Percentiles rank a stretch among this genome's conserved stretches.
phyloP scores from a whole-genome alignment of 345 rosid genomes.

The Citrus trifoliata region DNA sequence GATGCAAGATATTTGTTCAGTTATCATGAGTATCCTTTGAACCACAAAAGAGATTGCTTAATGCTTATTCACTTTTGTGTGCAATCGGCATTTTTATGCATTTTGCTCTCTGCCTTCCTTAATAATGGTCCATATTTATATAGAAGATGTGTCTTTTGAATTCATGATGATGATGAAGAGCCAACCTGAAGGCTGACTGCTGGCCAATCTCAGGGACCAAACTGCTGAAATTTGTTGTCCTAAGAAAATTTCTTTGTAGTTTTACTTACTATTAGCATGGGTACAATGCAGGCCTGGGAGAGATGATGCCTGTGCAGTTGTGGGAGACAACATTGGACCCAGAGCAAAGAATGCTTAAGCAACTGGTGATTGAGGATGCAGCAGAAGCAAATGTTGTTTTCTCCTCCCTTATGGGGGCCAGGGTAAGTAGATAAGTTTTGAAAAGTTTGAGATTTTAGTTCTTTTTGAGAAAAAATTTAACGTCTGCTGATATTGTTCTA shows the following conservation, averaged over 20 bases:
- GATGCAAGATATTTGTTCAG: neutral
- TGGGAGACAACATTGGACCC: conserved; percentile 99
- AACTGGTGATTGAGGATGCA: conserved; percentile 73
- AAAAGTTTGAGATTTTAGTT: neutral
- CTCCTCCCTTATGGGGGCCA: conserved; percentile 93
- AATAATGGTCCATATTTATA: neutral
- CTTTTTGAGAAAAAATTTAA: neutral
- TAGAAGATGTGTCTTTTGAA: neutral
- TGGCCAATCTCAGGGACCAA: neutral
- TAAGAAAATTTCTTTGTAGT: neutral
- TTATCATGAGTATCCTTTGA: neutral
- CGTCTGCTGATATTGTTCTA: neutral
- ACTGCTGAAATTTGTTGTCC: neutral
- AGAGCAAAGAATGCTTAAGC: conserved; percentile 74
- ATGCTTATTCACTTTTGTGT: neutral
- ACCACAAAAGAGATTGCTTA: neutral
- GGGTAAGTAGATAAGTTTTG: conserved; percentile 41
- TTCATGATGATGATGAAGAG: neutral
- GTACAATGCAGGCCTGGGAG: conserved; percentile 74
- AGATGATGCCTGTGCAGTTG: conserved; percentile 97
- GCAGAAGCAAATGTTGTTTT: conserved; percentile 72
- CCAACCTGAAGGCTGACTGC: neutral
- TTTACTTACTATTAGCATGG: neutral
- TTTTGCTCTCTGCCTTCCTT: neutral
- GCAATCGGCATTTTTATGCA: neutral